phyloP scores from a whole-genome alignment of 129 eudicot genomes.

The Lactuca sativa region DNA sequence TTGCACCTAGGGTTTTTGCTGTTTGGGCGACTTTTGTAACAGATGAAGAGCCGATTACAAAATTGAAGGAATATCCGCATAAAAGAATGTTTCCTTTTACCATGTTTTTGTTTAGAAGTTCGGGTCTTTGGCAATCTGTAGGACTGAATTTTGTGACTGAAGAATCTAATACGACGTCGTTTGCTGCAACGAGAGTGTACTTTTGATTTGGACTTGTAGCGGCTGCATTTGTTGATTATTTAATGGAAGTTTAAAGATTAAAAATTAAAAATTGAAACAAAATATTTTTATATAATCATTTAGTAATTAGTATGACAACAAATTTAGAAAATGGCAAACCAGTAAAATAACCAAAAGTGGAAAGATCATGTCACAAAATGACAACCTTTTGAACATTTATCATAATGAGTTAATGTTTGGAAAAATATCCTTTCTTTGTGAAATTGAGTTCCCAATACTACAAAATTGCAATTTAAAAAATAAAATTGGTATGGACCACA shows the following conservation, averaged over 20 bases:
- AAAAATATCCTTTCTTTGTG: too few species aligned
- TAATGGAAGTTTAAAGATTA: neutral
- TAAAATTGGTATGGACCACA: too few species aligned
- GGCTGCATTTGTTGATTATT: conserved; percentile 52
- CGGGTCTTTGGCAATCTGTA: conserved; percentile 90
- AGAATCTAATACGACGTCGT: conserved; percentile 78
- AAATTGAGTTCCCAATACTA: too few species aligned
- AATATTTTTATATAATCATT: too few species aligned
- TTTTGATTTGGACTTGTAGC: conserved; percentile 65
- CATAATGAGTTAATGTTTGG: too few species aligned
- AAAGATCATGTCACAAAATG: neutral
- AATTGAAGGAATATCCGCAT: conserved; percentile 94
- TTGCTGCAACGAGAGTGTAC: conserved; percentile 82
- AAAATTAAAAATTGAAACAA: too few species aligned
- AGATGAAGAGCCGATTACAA: conserved; percentile 79
- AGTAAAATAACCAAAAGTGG: neutral
- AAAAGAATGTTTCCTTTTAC: conserved; percentile 88
- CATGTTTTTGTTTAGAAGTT: conserved; percentile 75
- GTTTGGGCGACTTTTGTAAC: conserved; percentile 75
- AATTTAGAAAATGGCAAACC: too few species aligned
- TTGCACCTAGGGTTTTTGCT: conserved; percentile 88
- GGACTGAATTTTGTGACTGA: conserved; percentile 68
- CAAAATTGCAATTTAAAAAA: too few species aligned
- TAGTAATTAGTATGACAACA: neutral
- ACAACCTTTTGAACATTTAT: too few species aligned